These are phyloP conservation scores for Biscutella laevigata DNA, from an alignment of 441 rosid species.

Conservation along the genomic window DNA sequence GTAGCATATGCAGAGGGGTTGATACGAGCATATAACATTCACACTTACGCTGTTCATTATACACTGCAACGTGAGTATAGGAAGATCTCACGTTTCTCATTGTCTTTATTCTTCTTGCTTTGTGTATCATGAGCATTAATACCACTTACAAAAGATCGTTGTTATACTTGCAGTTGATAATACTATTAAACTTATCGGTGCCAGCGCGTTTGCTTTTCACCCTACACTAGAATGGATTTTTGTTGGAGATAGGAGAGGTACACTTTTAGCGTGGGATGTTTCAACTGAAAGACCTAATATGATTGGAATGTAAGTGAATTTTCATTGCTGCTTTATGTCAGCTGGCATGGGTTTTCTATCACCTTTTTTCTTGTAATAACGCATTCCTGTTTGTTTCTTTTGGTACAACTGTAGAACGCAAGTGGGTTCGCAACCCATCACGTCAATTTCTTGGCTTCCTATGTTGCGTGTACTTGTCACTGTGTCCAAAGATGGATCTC, in stretches of 20 bases:
- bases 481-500: constrained; percentile 83
- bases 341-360: background rate
- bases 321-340: background rate
- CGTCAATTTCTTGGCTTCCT: constrained; percentile 87
- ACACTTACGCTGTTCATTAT: constrained; percentile 85
- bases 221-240: constrained; percentile 95
- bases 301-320: constrained; percentile 86
- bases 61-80: constrained; percentile 78
- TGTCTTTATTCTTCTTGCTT: background rate
- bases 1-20: constrained; percentile 99
- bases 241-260: constrained; percentile 98
- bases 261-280: constrained; percentile 98
- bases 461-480: constrained; percentile 77
- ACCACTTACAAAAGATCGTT: constrained; percentile 7
- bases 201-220: constrained; percentile 95
- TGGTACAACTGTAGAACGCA: constrained; percentile 51
- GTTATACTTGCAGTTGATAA: constrained; percentile 63
- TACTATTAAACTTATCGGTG: constrained; percentile 91
- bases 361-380: background rate
- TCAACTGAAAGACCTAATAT: constrained; percentile 94
- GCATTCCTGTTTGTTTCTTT: constrained; percentile 5
- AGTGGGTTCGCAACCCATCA: constrained; percentile 94
- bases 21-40: constrained; percentile 96
- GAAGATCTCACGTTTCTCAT: constrained; percentile 2
- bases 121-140: constrained; percentile 6